Conservation (phyloP, 1,139 yeast genomes). For the Scheffersomyces titani region DNA sequence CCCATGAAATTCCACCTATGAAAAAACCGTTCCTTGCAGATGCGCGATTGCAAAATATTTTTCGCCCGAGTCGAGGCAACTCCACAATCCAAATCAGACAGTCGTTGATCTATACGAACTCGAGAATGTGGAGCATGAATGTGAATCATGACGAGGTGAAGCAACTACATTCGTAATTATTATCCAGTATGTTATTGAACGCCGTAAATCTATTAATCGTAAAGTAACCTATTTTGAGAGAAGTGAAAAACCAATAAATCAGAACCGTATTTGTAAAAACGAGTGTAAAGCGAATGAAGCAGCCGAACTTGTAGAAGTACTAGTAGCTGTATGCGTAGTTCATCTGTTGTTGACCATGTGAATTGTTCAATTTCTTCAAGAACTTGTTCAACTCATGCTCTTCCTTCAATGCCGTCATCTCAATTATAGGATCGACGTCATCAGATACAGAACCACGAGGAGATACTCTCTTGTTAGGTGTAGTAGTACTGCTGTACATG, state of each 20-base stretch:
- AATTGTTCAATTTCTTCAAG: constrained; percentile 24
- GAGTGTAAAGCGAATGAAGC: not conserved
- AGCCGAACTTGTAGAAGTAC: not conserved
- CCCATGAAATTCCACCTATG: not conserved
- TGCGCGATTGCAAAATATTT: not conserved
- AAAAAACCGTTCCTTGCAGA: not conserved
- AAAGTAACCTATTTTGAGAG: not conserved
- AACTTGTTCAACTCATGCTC: constrained; percentile 40
- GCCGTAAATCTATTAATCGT: not conserved
- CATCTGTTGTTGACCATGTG: not conserved
- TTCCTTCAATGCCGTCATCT: constrained; percentile 43
- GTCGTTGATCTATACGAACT: too few species aligned
- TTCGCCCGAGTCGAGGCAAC: not conserved
- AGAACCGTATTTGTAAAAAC: not conserved
- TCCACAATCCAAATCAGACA: not conserved
- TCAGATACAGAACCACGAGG: not conserved
- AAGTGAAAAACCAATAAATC: not conserved
- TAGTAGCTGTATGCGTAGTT: not conserved
- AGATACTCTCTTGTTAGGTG: constrained; percentile 18
- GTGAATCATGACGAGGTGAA: not conserved
- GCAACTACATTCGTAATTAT: not conserved
- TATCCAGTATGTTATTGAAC: not conserved
- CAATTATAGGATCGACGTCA: constrained; percentile 40
- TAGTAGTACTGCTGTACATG: constrained; percentile 27
- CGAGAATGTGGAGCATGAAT: too few species aligned